A percentile compares a stretch with the other conserved stretches of the same genome.
Evolutionary conservation across 2,329 filamentous ascomycete species (phyloP).

Genomic region (Grosmannia huntii): DNA sequence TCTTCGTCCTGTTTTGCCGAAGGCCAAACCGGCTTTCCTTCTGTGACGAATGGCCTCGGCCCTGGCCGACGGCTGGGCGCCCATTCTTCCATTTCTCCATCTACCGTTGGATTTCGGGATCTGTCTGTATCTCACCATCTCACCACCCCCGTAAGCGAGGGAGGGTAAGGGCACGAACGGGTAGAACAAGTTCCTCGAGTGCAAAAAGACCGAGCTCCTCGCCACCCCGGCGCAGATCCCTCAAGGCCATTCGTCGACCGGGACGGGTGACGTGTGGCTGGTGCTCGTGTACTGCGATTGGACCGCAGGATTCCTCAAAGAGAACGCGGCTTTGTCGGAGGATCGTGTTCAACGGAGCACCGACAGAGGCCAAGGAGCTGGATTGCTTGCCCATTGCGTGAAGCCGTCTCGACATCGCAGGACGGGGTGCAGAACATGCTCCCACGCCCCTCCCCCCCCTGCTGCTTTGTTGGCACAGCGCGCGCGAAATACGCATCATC

Average conservation of each 20-base stretch:
- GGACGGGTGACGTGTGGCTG: not conserved
- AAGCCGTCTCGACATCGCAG: not conserved
- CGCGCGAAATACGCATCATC: not conserved
- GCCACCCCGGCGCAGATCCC: not conserved
- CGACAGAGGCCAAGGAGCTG: not conserved
- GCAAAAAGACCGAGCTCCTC: not conserved
- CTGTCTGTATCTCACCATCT: not conserved
- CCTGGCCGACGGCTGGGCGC: no score
- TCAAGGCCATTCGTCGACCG: not conserved
- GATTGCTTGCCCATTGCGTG: not conserved
- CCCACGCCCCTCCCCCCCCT: not conserved
- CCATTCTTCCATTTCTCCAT: no score
- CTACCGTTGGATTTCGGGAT: not conserved
- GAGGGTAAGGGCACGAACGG: not conserved
- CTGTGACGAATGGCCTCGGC: no score
- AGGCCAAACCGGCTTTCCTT: no score
- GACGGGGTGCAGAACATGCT: not conserved
- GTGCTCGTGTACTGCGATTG: not conserved
- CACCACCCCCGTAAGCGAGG: not conserved
- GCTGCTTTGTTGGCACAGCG: not conserved
- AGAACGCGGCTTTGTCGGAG: not conserved
- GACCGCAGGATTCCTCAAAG: not conserved
- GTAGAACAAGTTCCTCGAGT: not conserved
- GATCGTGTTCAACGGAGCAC: not conserved
- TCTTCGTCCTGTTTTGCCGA: no score